Evolutionary conservation across 768 basidiomycete species (phyloP).

Genomic region (Boletus tylopilopsis): DNA sequence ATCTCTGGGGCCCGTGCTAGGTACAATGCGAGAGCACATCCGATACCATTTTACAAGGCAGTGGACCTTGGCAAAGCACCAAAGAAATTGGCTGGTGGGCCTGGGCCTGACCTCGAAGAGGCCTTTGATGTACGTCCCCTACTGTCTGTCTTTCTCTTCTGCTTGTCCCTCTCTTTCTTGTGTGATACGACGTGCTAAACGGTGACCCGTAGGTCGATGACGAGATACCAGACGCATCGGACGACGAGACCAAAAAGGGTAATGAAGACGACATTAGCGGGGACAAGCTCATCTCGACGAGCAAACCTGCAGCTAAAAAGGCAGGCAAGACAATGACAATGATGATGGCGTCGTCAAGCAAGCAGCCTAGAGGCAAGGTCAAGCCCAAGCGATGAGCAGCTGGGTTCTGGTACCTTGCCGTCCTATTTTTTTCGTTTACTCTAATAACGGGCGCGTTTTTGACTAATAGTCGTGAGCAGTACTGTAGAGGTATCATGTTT

Average conservation of each 20-base stretch:
- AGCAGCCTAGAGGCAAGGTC: slow-evolving; percentile 17
- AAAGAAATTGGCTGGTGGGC: slow-evolving; percentile 74
- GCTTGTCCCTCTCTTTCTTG: not conserved
- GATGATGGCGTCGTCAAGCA: slow-evolving; percentile 8
- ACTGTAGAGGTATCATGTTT: too few species aligned
- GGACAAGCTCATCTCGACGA: slow-evolving; percentile 59
- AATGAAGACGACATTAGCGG: slow-evolving; percentile 42
- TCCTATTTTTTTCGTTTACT: too few species aligned
- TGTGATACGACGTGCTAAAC: not conserved
- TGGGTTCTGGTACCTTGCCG: too few species aligned
- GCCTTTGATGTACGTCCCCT: slow-evolving; percentile 68
- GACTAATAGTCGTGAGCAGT: too few species aligned
- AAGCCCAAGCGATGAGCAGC: slow-evolving; percentile 16
- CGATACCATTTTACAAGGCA: slow-evolving; percentile 92
- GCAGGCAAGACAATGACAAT: not conserved
- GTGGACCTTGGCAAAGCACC: slow-evolving; percentile 71
- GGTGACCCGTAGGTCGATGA: slow-evolving; percentile 42
- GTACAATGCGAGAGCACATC: slow-evolving; percentile 88
- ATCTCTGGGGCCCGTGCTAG: slow-evolving; percentile 35
- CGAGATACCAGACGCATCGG: slow-evolving; percentile 42
- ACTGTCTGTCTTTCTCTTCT: not conserved
- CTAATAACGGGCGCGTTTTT: too few species aligned
- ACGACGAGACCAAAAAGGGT: slow-evolving; percentile 40
- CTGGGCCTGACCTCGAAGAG: slow-evolving; percentile 89
- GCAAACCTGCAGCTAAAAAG: slow-evolving; percentile 34